A percentile compares a stretch with the other conserved stretches of the same genome.
phyloP scores from a whole-genome alignment of 768 basidiomycete genomes.

The Russula ochroleuca region DNA sequence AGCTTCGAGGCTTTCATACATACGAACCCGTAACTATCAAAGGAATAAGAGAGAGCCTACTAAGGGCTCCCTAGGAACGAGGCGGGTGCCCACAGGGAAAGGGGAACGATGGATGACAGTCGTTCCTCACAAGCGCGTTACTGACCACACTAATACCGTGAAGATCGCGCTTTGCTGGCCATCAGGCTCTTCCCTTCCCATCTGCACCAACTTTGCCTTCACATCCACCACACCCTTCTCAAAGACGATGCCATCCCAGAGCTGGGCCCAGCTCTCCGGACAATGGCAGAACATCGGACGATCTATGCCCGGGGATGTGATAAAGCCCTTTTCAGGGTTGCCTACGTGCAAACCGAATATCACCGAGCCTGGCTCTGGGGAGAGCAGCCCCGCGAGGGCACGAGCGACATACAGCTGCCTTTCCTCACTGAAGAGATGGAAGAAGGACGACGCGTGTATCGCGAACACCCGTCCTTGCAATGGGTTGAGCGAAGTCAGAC shows the following conservation, averaged over 20 bases:
- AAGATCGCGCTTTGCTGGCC: not conserved
- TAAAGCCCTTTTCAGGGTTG: conserved; percentile 4
- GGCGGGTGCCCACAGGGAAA: too few species aligned
- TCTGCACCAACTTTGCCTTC: conserved; percentile 3
- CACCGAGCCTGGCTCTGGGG: conserved; percentile 31
- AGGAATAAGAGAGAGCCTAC: too few species aligned
- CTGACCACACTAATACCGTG: not conserved
- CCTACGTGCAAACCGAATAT: conserved; percentile 33
- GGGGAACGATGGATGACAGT: not conserved
- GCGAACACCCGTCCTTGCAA: conserved; percentile 45
- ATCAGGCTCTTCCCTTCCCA: not conserved
- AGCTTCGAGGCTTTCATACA: not conserved
- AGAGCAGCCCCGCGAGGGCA: conserved; percentile 41
- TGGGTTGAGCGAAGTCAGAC: conserved; percentile 42
- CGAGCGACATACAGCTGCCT: conserved; percentile 42
- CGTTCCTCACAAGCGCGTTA: not conserved
- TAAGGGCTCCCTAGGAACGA: too few species aligned
- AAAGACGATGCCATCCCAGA: conserved; percentile 29
- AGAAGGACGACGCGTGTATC: conserved; percentile 49
- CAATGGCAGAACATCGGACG: conserved; percentile 20
- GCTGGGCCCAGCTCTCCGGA: conserved; percentile 23
- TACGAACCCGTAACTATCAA: too few species aligned
- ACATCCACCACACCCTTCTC: conserved; percentile 26
- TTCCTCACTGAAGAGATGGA: conserved; percentile 42
- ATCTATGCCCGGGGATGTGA: too few species aligned